Percentiles rank a stretch among this genome's conserved stretches.
These are phyloP conservation scores for Ophiostoma montium DNA, from an alignment of 2,329 filamentous ascomycete species.

Conservation along the genomic window DNA sequence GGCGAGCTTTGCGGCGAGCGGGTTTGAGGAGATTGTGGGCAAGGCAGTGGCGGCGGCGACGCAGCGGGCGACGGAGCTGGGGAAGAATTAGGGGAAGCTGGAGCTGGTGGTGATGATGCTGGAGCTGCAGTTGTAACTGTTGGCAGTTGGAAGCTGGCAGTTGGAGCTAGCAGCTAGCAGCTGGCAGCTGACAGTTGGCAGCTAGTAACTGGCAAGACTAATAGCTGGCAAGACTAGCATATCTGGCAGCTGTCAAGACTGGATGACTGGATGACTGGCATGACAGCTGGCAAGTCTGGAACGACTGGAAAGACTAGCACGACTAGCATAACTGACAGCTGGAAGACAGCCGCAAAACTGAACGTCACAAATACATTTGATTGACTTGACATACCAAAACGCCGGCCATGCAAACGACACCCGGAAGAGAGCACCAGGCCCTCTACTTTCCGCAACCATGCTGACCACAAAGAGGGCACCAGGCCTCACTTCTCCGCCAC, in stretches of 20 bases:
- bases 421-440: background rate
- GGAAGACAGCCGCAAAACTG: too few relatives aligned
- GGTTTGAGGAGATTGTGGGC: slow-evolving; percentile 28
- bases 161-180: too few relatives aligned
- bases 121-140: too few relatives aligned
- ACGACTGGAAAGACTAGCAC: too few relatives aligned
- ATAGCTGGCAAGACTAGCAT: background rate
- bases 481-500: background rate
- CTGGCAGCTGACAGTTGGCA: too few relatives aligned
- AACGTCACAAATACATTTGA: too few relatives aligned
- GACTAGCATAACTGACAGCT: too few relatives aligned
- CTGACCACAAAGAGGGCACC: background rate
- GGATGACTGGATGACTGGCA: too few relatives aligned
- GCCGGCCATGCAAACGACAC: background rate
- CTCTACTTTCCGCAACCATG: background rate
- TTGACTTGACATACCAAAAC: background rate
- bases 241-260: background rate
- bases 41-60: slow-evolving; percentile 32
- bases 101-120: too few relatives aligned
- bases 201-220: too few relatives aligned
- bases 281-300: too few relatives aligned
- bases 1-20: slow-evolving; percentile 31
- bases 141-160: too few relatives aligned
- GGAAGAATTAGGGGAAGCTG: slow-evolving; percentile 13
- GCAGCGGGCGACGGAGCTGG: slow-evolving; percentile 28